Base-by-base conservation (phyloP, 2,329 filamentous ascomycete species). In the Diaporthe destruens region DNA sequence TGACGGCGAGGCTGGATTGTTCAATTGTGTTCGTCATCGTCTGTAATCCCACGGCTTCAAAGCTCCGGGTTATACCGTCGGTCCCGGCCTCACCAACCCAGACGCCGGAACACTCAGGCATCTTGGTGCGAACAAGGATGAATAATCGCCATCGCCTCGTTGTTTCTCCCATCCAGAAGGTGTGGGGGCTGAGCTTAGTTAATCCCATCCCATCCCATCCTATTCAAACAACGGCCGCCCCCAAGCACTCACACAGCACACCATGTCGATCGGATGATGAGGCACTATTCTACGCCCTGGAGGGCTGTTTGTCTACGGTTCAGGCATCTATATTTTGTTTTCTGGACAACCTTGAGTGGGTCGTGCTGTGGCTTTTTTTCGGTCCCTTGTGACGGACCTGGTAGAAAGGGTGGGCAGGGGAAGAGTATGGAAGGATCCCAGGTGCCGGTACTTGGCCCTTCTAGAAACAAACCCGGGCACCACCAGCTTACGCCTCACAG, bases 291-390 rank as follows among this genome's bases (percentile, higher is more conserved):
- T 66, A 66, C 61, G 61, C 61, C 61, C 61, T 65, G 5, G 32
- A 44, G 44, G 61, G 61, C 61, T 65, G 44, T 51, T 51, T 65
- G 11, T 47, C 61, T 65, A 36, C 18, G 44, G 32, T 39, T 66
- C 61, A 66, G 61, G 61, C 47, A 66, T 53, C 61, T 66, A 66
- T 53, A 39, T 66, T 66, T n/a, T 53, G 20, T 66, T 47, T 66
- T 29, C 25, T 39, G n/a, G 4, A 25, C 44, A 53, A 39, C 20
- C n/a, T 16, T 53, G 61, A 18, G 61, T 66, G 61, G 61, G 34
- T 53, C 61, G 47, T 16, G 32, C n/a, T 12, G 61, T 53, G 61
- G 61, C 47, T 39, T 49, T 66, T n/a, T 53, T 8, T 3, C 29
- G n/a, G 20, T 66, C 25, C 61, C 61, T 53, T 53, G 47, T 11